Conservation (phyloP, 495 filamentous ascomycete species). For the Thermothielavioides terrestris region DNA sequence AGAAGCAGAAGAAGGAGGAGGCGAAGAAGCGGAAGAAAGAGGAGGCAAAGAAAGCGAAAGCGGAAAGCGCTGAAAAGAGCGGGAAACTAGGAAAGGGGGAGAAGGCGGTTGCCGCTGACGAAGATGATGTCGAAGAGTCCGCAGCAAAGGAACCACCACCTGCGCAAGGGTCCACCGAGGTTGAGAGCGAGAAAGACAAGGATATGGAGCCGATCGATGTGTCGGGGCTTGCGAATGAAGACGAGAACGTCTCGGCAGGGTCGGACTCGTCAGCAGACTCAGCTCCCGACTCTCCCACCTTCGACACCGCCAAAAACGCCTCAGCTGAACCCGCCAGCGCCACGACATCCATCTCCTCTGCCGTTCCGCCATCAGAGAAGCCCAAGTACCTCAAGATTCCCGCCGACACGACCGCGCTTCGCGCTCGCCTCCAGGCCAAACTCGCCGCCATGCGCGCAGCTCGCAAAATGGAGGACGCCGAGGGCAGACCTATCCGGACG, state of each 20-base stretch:
- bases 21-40: slow-evolving; percentile 25
- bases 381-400: slow-evolving; percentile 47
- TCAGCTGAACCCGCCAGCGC: slow-evolving; percentile 45
- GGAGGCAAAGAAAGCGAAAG: slow-evolving; percentile 24
- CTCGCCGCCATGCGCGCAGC: slow-evolving; percentile 73
- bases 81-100: slow-evolving; percentile 15
- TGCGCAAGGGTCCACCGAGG: no score
- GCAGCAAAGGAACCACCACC: neutral
- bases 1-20: slow-evolving; percentile 30
- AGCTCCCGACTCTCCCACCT: slow-evolving; percentile 51
- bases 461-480: slow-evolving; percentile 71
- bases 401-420: slow-evolving; percentile 58
- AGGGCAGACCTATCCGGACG: slow-evolving; percentile 70
- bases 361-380: slow-evolving; percentile 50
- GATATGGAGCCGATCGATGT: slow-evolving; percentile 39
- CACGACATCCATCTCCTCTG: slow-evolving; percentile 65
- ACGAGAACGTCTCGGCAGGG: slow-evolving; percentile 38
- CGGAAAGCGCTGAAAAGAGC: slow-evolving; percentile 19
- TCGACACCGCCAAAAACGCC: slow-evolving; percentile 47
- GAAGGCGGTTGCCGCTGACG: slow-evolving; percentile 11
- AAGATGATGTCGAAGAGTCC: slow-evolving; percentile 10
- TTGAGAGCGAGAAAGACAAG: slow-evolving; percentile 1
- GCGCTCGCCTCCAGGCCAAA: slow-evolving; percentile 65
- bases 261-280: slow-evolving; percentile 44
- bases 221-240: slow-evolving; percentile 34